These are phyloP conservation scores for Acacia pycnantha DNA, from an alignment of 331 rosid species.

Conservation along the genomic window DNA sequence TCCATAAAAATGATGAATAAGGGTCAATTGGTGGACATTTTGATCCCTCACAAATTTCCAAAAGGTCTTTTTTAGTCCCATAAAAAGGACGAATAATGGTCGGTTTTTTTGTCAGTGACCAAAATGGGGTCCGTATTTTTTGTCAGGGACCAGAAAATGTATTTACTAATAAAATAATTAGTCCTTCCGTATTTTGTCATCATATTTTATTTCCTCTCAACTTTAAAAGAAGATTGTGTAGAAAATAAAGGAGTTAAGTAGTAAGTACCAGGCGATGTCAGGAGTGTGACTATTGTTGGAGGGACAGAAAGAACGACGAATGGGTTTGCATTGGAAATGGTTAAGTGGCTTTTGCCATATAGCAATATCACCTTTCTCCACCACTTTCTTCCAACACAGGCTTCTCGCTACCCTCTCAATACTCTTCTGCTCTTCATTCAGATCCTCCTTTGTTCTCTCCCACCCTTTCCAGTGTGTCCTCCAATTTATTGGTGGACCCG, in stretches of 20 bases:
- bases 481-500: constrained; percentile 81
- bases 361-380: constrained; percentile 67
- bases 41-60: too few species aligned
- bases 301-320: constrained; percentile 48
- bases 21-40: too few species aligned
- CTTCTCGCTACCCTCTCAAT: constrained; percentile 68
- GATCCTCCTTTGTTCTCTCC: constrained; percentile 72
- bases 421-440: constrained; percentile 58
- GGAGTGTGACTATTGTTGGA: constrained; percentile 25
- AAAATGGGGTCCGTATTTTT: too few species aligned
- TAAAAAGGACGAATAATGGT: too few species aligned
- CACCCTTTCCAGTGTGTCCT: constrained; percentile 69
- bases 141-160: too few species aligned
- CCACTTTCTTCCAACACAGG: constrained; percentile 73
- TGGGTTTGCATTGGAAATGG: constrained; percentile 57
- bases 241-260: constrained; percentile 12
- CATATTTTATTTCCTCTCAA: too few species aligned
- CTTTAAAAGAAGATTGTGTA: neutral
- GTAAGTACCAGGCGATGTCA: constrained; percentile 57
- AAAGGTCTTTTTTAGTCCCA: too few species aligned
- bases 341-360: constrained; percentile 82
- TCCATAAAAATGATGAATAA: too few species aligned
- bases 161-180: too few species aligned
- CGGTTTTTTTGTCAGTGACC: too few species aligned
- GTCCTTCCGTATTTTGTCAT: too few species aligned